Conservation (phyloP, 208 protist species). For the Willaertia magna region DNA sequence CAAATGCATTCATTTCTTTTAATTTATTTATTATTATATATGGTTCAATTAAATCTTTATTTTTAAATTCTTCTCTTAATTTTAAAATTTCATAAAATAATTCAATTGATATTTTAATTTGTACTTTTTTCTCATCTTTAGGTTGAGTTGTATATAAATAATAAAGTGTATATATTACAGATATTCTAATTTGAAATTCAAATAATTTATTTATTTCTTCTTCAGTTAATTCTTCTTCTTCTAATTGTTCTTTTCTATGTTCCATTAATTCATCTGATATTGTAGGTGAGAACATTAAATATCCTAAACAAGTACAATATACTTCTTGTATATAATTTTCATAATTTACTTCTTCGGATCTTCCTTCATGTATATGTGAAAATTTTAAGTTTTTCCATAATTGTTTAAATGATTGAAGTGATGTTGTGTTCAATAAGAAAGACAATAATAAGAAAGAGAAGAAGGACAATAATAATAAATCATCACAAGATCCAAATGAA, state of each 20-base stretch:
- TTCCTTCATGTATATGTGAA: background rate
- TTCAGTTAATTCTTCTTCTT: background rate
- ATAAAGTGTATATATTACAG: background rate
- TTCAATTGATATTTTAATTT: constrained; percentile 1
- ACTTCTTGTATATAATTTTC: background rate
- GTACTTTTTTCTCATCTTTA: background rate
- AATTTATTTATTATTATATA: background rate
- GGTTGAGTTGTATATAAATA: background rate
- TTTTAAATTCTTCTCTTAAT: background rate
- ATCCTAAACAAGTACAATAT: background rate
- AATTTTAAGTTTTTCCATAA: background rate
- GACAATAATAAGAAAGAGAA: too few species aligned
- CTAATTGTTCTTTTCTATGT: too few species aligned
- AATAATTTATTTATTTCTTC: background rate
- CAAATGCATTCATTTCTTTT: background rate
- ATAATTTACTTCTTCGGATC: background rate
- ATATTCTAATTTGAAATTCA: background rate
- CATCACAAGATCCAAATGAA: too few species aligned
- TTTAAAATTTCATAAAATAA: background rate
- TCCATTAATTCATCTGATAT: too few species aligned
- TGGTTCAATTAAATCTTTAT: background rate
- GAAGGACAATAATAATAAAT: too few species aligned
- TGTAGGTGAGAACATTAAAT: background rate
- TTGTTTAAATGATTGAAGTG: background rate
- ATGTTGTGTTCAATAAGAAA: background rate